Base-by-base conservation (phyloP, 345 rosid species). In the Reutealis trisperma region DNA sequence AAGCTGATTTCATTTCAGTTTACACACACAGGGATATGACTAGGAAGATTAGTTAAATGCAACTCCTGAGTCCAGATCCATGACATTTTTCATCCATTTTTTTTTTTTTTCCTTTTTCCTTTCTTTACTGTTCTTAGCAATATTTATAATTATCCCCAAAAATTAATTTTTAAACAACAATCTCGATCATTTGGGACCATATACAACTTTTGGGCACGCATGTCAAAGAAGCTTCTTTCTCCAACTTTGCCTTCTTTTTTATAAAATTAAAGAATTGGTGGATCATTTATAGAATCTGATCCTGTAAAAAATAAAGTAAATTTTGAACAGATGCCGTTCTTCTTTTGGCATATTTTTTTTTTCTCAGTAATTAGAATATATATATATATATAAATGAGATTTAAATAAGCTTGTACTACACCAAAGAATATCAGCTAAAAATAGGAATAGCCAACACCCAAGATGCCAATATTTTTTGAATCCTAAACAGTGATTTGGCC, bases 191-290 rank as follows among this genome's bases (percentile, higher is more conserved):
- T 25, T 51, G 63, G 72, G 72, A 80, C 44, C 41, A 45, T 66
- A 65, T 22, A 37, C 58, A 73, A 57, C 77, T 81, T 78, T 72
- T 19, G 85, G 81, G 81, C 79, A 63, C 77, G 24, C 72, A 83
- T 81, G 81, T 67, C 80, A 1, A 59, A 64, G 85, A 86, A 78
- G 81, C 85, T 74, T 81, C 84, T 78, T 70, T 76, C 22, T 71
- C 67, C 78, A 70, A 57, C 22, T 24, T 3, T 59, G 22, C 5
- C 21, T 52, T 18, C 65, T 47, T 66, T 54, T 63, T 11, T 8
- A 14, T 12, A 51, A 51, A 9, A 11, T 47, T 2, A 51, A 51
- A 51, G 4, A 51, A 51, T 52, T 15, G 58, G 75, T 71, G 63
- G 41, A 37, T 37, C 41, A 0, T 37, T 37, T 13, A 30, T 60